phyloP scores from a whole-genome alignment of 257 asterid genomes.

The Solanum habrochaites region DNA sequence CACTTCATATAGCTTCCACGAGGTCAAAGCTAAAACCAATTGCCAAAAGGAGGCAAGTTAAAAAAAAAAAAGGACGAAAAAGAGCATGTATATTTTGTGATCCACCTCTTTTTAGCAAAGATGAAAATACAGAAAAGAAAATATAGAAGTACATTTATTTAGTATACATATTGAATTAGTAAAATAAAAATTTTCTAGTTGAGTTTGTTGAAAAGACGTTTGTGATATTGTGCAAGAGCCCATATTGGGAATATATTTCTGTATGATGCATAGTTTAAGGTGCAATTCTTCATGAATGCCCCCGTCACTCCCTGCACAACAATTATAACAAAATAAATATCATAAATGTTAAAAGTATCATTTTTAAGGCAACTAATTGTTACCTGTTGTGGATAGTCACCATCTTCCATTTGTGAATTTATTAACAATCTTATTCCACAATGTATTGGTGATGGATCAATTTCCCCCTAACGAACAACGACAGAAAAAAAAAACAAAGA shows the following conservation, averaged over 20 bases:
- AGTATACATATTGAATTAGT: neutral
- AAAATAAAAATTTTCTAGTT: neutral
- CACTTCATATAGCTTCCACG: neutral
- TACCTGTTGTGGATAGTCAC: conserved; percentile 52
- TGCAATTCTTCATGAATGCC: conserved; percentile 27
- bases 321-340: too few relatives aligned
- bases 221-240: conserved; percentile 34
- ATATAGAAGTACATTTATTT: neutral
- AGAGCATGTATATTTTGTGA: neutral
- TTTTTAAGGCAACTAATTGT: neutral
- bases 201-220: neutral
- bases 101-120: neutral
- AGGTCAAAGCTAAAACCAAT: neutral
- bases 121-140: neutral
- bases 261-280: conserved; percentile 24
- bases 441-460: conserved; percentile 32
- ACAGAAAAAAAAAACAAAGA: neutral
- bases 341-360: neutral
- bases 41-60: neutral
- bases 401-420: conserved; percentile 37
- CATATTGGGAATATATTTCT: conserved; percentile 38
- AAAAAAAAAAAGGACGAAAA: too few relatives aligned
- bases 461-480: conserved; percentile 2
- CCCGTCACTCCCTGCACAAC: conserved; percentile 31
- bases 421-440: conserved; percentile 27